Evolutionary conservation across 805 yeast genomes (phyloP).

Genomic region (Groenewaldozyma salmanticensis): DNA sequence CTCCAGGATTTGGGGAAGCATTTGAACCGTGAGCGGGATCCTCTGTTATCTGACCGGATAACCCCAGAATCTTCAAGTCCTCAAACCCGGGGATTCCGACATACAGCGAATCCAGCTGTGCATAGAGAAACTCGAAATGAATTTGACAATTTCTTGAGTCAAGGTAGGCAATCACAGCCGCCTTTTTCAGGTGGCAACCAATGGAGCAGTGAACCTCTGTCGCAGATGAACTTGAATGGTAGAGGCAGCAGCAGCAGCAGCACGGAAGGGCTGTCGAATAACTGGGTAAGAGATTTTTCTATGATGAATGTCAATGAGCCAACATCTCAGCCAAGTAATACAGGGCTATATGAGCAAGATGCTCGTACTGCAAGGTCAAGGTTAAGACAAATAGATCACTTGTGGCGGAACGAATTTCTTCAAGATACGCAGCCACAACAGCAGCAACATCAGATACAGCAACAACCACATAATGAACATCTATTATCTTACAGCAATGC

Average conservation of each 20-base stretch:
- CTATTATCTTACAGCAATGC: too few species aligned
- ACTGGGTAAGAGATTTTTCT: neutral
- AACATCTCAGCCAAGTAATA: neutral
- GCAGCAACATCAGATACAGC: too few species aligned
- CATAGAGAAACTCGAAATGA: neutral
- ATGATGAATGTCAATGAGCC: neutral
- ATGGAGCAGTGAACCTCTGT: neutral
- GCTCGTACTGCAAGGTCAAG: neutral
- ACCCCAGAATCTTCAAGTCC: neutral
- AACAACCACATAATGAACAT: too few species aligned
- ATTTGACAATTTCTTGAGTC: neutral
- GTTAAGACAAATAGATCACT: neutral
- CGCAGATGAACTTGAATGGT: too few species aligned
- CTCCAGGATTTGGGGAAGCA: constrained; percentile 23
- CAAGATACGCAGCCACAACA: neutral
- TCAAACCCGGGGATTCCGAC: neutral
- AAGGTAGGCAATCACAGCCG: too few species aligned
- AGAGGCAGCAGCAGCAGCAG: too few species aligned
- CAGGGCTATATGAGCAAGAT: neutral
- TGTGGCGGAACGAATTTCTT: too few species aligned
- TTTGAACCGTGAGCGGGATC: constrained; percentile 9
- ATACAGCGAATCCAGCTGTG: neutral
- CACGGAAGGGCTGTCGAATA: too few species aligned
- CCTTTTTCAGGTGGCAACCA: neutral
- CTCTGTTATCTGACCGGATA: constrained; percentile 9